Base-by-base conservation (phyloP, 768 basidiomycete genomes). In the Serendipita sp. region DNA sequence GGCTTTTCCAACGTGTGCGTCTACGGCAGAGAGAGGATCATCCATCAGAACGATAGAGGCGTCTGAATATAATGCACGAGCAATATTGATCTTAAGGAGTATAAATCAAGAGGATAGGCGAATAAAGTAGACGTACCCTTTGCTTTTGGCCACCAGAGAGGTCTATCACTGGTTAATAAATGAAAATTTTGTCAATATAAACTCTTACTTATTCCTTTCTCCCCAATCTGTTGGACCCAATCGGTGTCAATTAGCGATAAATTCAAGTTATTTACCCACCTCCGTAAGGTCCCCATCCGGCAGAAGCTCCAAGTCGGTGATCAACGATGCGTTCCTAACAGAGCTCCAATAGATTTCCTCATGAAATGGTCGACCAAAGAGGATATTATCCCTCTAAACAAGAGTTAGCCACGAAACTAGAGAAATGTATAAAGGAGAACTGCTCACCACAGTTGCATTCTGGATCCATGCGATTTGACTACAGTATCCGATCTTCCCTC, bases 401-500 rank as follows among this genome's bases (percentile, higher is more conserved):
- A 69, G 16, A 11, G 45, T 65, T 35, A 32, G 13, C 18, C 63
- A 4, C 16, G 32, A 34, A 13, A 18, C 1, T 23, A 36, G 65
- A 46, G 44, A 44, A 38, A 23, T 23, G 23, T 23, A 23, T 23
- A 11, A 66, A 52, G 8, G 56, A 32, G 18, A 28, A 13, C 7
- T 13, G 68, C 80, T 60, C 64, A 84, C 84, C 70, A 85, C 69
- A 3, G 81, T 77, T 0, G 82, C 80, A 70, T 87, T 87, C 71
- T 86, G 85, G 56, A 89, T 88, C 86, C 86, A 89, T 0, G 86
- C 84, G 0, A 80, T 81, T 72, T 89, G 87, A 15, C 85, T 78
- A 70, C 84, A 86, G 70, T 88, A 89, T 3, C 81, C 85, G 8
- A 88, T 77, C 13, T 75, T 73, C 0, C 86, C 86, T 4, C 86